Evolutionary conservation across 805 yeast genomes (phyloP), one percentile per base, ranked within the genome.

Genomic region (Lipomyces mesembrius): DNA sequence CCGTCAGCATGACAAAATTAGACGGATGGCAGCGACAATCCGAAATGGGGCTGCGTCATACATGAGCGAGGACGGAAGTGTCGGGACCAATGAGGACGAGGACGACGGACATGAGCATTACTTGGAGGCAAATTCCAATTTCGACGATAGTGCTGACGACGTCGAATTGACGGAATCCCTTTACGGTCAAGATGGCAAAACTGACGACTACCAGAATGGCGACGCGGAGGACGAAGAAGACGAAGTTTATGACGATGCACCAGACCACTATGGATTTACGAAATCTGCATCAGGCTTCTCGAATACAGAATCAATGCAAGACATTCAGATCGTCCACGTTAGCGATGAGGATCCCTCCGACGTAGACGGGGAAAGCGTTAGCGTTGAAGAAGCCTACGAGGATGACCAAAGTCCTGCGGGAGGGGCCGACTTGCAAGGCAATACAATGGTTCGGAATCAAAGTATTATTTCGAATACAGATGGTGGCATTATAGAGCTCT

Each of bases 371-470:
- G 27, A 32, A 4, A 20, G 17, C 34, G 22, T 0, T 32, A 20
- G 17, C 34, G 22, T 0, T 32, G 43, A 56, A 29, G 46, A 57
- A 14, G 56, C n/a, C 5, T 61, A 63, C 25, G 55, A 22, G 17
- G 52, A 54, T 22, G 60, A 59, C 20, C 52, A 56, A 9, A 55
- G 39, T 43, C 49, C 22, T 9, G 66, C 34, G 12, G 57, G 39
- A 14, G 34, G 7, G 8, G 22, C 17, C 22, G 59, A 54, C 27
- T 14, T 25, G n/a, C n/a, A 34, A 27, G 61, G 29, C 22, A 43
- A 2, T 43, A 17, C 22, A 17, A 43, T 43, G 8, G 20, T 4
- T n/a, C 49, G n/a, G 11, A 43, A 22, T 52, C 34, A 52, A 25
- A 52, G 55, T 29, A 52, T 52, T 52, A 52, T 52, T 25, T 52